Evolutionary conservation across 768 basidiomycete species (phyloP).

Genomic region (Dioszegia aurantiaca): DNA sequence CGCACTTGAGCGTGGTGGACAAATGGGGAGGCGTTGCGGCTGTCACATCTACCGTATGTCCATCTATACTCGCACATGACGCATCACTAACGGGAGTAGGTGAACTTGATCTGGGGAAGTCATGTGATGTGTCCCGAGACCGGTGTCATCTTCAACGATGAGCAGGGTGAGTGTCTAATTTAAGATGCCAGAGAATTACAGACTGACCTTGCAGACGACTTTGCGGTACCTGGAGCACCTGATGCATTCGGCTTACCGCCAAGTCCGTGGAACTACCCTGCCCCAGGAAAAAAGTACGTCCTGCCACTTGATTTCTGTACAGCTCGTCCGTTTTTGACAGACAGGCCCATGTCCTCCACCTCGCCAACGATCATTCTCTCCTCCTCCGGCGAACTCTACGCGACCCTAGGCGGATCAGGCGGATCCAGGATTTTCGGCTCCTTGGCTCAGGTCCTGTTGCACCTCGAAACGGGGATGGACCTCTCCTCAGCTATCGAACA

Average conservation of each 20-base stretch:
- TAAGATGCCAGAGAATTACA: background rate
- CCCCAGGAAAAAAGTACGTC: constrained; percentile 65
- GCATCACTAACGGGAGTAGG: constrained; percentile 42
- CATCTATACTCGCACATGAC: background rate
- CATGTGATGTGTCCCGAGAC: constrained; percentile 80
- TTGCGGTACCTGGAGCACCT: constrained; percentile 76
- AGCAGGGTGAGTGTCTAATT: constrained; percentile 55
- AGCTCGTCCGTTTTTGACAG: no score
- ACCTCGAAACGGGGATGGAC: constrained; percentile 74
- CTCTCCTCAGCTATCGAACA: constrained; percentile 76
- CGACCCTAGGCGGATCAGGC: constrained; percentile 79
- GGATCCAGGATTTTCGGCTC: constrained; percentile 80
- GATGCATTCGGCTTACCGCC: constrained; percentile 63
- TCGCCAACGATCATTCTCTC: constrained; percentile 76
- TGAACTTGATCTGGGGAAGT: constrained; percentile 87
- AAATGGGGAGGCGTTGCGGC: constrained; percentile 77
- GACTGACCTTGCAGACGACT: constrained; percentile 65
- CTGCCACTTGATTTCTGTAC: background rate
- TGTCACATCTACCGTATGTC: constrained; percentile 67
- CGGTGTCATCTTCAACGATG: constrained; percentile 85
- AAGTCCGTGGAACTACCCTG: constrained; percentile 70
- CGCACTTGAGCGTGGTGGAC: constrained; percentile 81
- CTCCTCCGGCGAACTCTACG: constrained; percentile 67
- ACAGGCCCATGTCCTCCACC: constrained; percentile 59
- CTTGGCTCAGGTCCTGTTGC: constrained; percentile 71